Evolutionary conservation across 805 yeast species (phyloP), one percentile per base, ranked within the genome.

Genomic region (Debaryomyces maramus): DNA sequence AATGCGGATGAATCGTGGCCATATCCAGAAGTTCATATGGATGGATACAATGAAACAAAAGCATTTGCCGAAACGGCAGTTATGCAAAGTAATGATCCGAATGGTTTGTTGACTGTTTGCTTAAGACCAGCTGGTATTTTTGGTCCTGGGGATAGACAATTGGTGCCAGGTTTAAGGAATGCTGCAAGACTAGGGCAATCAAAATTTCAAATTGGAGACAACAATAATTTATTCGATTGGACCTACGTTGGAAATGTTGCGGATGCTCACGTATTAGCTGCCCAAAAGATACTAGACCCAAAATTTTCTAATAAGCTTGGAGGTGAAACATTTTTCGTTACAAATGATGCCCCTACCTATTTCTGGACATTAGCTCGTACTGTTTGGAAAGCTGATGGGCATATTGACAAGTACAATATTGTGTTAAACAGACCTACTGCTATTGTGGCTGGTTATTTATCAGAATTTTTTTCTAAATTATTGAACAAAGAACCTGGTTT

Each of bases 201-300:
- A 16, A 85, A 85, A 61, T 88, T 88, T 63, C 99, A 93, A 65
- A 73, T 93, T 35, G 99, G 99, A 49, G 95, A 88, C 60, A 93
- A 93, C 66, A 81, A 86, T 60, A 93, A 93, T 58, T 65, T 93
- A 40, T 93, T 91, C 55, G 99, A 93, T 61, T 90, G 96, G 87
- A 88, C 98, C 0, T 93, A 89, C 57, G 98, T 85, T n/a, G 98
- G 97, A 9, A 93, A 93, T 63, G 98, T 95, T 28, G 98, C 99
- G 0, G 95, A 89, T 63, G 84, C 97, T 7, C 99, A 93, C 60
- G 91, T 91, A 7, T 69, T 93, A 36, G 99, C 98, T 1, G 95
- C 97, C 5, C 69, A 85, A 54, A 82, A 82, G 60, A 61, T 90
- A 14, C 61, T 88, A 36, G 70, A 78, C 41, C 67, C 76, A 5